Evolutionary conservation across 1,284 basidiomycete species (phyloP), one percentile per base, ranked within the genome.

Genomic region (Boletus holoroseus): DNA sequence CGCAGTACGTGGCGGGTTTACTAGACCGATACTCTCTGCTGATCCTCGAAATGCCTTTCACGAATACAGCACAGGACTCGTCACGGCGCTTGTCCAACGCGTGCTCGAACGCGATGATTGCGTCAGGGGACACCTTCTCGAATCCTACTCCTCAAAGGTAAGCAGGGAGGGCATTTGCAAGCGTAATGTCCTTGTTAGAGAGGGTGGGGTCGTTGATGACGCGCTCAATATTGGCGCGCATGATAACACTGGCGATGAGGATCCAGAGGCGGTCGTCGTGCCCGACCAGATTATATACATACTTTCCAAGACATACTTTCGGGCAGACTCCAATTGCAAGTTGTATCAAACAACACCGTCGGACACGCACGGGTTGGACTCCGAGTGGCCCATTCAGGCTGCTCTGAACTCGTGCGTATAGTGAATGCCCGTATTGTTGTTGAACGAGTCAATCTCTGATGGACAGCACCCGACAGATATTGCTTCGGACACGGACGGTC

Each of bases 141-240:
- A 47, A 51, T 12, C 58, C 57, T 44, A 42, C 54, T 27, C 39
- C 38, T 27, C 7, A 36, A 18, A 59, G 18, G 43, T 57, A 54
- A 27, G 43, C 57, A 24, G 28, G 50, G 20, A 57, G 34, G 20
- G 31, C 35, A 36, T 59, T 54, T 9, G 32, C 27, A 18, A 51
- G 47, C n/a, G 56, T 49, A 18, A 49, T 38, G 20, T 57, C 39
- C 26, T 42, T 40, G 15, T 46, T 32, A 3, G 38, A 54, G 36
- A 36, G 12, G 40, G 51, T 36, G 13, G 55, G 44, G 2, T 43
- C n/a, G 15, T 54, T 48, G 42, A 55, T 38, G 40, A 51, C 55
- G 27, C 34, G 50, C 26, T 59, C 57, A 22, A 57, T 42, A n/a
- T n/a, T n/a, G n/a, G n/a, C n/a, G n/a, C n/a, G n/a, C n/a, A n/a